Conservation (phyloP, 2,329 filamentous ascomycete genomes). For the Fusarium dlaminii region DNA sequence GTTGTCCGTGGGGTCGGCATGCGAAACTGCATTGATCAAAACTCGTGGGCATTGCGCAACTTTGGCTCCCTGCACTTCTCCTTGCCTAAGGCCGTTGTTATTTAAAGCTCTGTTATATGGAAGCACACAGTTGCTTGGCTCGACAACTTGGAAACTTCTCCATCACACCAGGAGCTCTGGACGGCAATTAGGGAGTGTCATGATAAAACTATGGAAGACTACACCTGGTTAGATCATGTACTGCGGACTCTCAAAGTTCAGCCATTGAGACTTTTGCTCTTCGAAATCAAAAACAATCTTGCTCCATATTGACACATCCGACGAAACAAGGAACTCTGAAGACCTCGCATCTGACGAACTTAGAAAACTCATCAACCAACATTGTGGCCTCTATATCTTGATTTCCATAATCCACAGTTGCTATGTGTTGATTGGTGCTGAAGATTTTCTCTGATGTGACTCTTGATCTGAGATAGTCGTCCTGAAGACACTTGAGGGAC, state of each 20-base stretch:
- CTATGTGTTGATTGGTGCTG: neutral
- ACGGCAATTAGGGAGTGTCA: neutral
- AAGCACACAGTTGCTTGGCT: neutral
- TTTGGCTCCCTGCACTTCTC: neutral
- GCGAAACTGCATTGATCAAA: neutral
- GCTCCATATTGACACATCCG: neutral
- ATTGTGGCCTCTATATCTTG: neutral
- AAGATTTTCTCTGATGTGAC: neutral
- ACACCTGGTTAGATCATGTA: neutral
- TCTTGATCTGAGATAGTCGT: neutral
- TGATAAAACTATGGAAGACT: neutral
- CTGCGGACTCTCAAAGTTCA: neutral
- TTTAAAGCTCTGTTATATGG: neutral
- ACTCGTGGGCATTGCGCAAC: neutral
- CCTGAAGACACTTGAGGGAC: neutral
- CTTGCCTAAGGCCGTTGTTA: neutral
- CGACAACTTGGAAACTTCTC: neutral
- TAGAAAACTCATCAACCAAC: neutral
- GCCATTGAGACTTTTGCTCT: neutral
- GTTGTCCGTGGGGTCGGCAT: neutral
- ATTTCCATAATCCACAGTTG: neutral
- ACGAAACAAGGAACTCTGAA: neutral
- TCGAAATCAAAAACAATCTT: neutral
- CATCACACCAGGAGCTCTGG: neutral
- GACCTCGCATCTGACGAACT: neutral